Conservation (phyloP, 2,329 filamentous ascomycete species). For the Fusarium temperatum region DNA sequence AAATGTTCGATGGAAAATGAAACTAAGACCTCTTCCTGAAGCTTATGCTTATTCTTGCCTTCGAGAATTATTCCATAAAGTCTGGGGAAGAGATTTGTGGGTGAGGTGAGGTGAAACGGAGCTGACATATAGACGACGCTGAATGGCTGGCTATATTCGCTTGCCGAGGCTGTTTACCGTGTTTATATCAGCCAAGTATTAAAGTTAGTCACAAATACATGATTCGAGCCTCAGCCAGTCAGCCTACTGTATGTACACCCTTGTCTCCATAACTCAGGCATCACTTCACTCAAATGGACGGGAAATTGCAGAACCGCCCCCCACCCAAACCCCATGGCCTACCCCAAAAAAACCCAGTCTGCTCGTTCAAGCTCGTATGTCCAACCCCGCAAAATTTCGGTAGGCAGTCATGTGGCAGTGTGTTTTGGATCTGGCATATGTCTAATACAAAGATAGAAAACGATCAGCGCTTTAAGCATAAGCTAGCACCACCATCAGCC, state of each 20-base stretch:
- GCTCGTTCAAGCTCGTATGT: background rate
- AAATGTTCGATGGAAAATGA: background rate
- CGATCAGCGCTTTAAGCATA: conserved; percentile 28
- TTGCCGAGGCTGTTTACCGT: background rate
- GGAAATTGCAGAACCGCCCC: background rate
- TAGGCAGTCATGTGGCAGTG: conserved; percentile 1
- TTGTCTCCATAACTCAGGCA: background rate
- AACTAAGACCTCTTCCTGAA: background rate
- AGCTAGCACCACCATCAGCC: conserved; percentile 23
- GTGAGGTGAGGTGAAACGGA: background rate
- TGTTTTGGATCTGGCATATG: conserved; percentile 19
- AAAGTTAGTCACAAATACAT: background rate
- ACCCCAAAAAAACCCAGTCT: background rate
- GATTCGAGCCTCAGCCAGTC: background rate
- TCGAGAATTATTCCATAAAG: background rate
- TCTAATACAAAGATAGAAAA: background rate
- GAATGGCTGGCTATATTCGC: background rate
- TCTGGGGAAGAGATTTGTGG: background rate
- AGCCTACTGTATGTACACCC: background rate
- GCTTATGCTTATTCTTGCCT: background rate
- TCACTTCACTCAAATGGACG: background rate
- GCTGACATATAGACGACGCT: background rate
- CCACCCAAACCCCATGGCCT: background rate
- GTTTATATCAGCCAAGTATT: background rate
- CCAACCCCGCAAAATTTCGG: conserved; percentile 18